Evolutionary conservation across 805 yeast species (phyloP), one percentile per base, ranked within the genome.

Genomic region (Ogataea parapolymorpha): DNA sequence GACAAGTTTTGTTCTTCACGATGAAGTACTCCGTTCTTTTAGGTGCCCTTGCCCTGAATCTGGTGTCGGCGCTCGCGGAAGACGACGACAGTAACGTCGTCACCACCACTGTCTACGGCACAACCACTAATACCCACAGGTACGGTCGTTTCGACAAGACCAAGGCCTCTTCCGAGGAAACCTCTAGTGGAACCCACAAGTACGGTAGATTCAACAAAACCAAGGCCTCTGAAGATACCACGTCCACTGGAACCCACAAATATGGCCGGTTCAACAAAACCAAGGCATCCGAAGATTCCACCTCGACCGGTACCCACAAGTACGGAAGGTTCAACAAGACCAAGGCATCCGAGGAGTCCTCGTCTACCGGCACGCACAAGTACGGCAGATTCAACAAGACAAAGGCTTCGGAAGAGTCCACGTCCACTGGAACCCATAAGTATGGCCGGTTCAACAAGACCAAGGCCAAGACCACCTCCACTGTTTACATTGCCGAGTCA

Each of bases 91-190:
- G 48, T 39, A 43, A 46, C 20, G 61, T 58, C 32, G 60, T 52
- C 33, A 59, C 66, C 37, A 58, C 58, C 50, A 70, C 66, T 41
- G 66, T 56, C 45, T 56, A 58, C 46, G 67, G 63, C 46, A 45
- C 55, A 26, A 58, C 55, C 43, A 53, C 60, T 40, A 45, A 49
- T 48, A 50, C 52, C 62, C 33, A 51, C 60, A 16, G 61, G 51
- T 68, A 67, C 49, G 85, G 85, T 51, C 70, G 70, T 56, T 77
- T 77, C 58, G 71, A 77, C 69, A 72, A 70, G 56, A 70, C 75
- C 36, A 58, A 57, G 47, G 44, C 29, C 22, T 53, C 65, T 11
- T 41, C 56, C 5, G 48, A 61, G 13, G 51, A 71, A 6, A 46
- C 62, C 36, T 46, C 62, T 26, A 49, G 54, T 55, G 62, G 66